Conservation (phyloP, 768 basidiomycete genomes). For the Tephrocybe sp. region DNA sequence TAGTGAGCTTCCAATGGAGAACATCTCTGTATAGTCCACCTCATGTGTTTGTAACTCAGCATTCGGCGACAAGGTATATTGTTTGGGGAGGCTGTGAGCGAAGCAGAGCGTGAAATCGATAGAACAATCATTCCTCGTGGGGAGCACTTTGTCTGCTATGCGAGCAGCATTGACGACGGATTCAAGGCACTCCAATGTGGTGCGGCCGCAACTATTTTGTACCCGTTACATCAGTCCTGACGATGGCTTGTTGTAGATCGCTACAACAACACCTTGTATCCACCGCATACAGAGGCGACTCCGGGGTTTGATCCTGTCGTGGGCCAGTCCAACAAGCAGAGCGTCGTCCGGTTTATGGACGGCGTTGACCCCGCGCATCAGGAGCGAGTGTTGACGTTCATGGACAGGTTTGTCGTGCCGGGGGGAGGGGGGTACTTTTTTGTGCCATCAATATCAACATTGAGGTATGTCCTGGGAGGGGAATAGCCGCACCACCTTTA, state of each 20-base stretch:
- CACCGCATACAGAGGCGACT: slow-evolving; percentile 11
- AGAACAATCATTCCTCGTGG: slow-evolving; percentile 11
- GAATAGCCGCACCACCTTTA: background rate
- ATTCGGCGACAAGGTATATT: slow-evolving; percentile 12
- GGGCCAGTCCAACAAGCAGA: slow-evolving; percentile 10
- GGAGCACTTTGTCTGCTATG: slow-evolving; percentile 13
- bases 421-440: background rate
- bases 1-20: slow-evolving; percentile 9
- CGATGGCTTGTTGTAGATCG: background rate
- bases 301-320: slow-evolving; percentile 17
- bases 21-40: background rate
- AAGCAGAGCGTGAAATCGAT: slow-evolving; percentile 5
- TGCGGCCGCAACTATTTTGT: background rate
- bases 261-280: slow-evolving; percentile 16
- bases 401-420: background rate
- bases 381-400: background rate
- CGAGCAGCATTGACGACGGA: slow-evolving; percentile 16
- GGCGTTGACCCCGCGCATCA: slow-evolving; percentile 7
- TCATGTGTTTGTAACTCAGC: background rate
- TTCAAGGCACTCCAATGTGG: slow-evolving; percentile 15
- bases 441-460: background rate
- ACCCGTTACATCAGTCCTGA: background rate
- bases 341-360: slow-evolving; percentile 10
- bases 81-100: slow-evolving; percentile 5
- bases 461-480: background rate